Evolutionary conservation across 352 stramenopile species (phyloP).

Genomic region (Bremia lactucae): DNA sequence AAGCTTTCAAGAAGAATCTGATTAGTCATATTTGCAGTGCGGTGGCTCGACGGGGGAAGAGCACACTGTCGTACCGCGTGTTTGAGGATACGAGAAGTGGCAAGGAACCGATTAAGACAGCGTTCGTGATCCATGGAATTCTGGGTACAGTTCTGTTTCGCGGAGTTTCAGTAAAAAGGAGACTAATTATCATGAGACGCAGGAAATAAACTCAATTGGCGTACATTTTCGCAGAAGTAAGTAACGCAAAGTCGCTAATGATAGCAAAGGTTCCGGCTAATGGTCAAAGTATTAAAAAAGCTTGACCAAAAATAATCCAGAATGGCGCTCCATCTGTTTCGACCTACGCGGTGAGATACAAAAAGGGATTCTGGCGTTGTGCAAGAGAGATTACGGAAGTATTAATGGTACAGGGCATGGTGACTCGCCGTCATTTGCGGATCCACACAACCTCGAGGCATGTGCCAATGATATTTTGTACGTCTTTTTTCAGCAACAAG

Average conservation of each 20-base stretch:
- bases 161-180: not conserved
- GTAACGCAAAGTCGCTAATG: not conserved
- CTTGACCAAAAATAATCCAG: conserved; percentile 44
- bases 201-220: conserved; percentile 83
- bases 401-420: conserved; percentile 36
- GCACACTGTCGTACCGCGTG: conserved; percentile 49
- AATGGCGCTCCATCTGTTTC: conserved; percentile 57
- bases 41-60: conserved; percentile 24
- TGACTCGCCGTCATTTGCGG: conserved; percentile 54
- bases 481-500: no score
- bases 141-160: conserved; percentile 29
- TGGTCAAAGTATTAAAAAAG: conserved; percentile 12
- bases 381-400: not conserved
- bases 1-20: no score
- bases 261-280: not conserved
- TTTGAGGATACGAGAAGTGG: conserved; percentile 36
- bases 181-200: not conserved
- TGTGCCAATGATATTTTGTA: conserved; percentile 66
- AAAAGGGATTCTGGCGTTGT: not conserved
- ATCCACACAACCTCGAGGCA: conserved; percentile 50
- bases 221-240: conserved; percentile 68
- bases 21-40: conserved; percentile 6
- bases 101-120: conserved; percentile 41
- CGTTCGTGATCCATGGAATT: conserved; percentile 73
- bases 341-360: conserved; percentile 49